These are phyloP conservation scores for Phytophthora ramorum DNA, from an alignment of 352 stramenopile genomes.

Conservation along the genomic window DNA sequence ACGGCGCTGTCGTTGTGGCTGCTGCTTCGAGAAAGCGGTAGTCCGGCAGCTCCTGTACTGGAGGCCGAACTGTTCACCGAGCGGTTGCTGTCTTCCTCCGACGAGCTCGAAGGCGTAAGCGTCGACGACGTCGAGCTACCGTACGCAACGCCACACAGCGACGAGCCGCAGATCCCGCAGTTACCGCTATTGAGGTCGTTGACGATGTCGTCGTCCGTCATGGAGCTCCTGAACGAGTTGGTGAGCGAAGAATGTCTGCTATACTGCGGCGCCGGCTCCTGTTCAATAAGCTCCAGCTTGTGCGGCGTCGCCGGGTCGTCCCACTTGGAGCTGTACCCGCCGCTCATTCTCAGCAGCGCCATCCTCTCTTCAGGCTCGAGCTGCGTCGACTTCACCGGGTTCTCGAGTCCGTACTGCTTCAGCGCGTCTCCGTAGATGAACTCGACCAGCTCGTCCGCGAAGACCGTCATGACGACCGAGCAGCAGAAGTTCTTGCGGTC, in stretches of 20 bases:
- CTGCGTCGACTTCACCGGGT: constrained; percentile 22
- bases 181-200: constrained; percentile 26
- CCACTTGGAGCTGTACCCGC: constrained; percentile 21
- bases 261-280: constrained; percentile 4
- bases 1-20: constrained; percentile 18
- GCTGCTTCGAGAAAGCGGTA: constrained; percentile 20
- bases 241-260: constrained; percentile 26
- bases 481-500: constrained; percentile 72
- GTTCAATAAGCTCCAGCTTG: constrained; percentile 17
- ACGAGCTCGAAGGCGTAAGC: constrained; percentile 18
- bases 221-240: constrained; percentile 23
- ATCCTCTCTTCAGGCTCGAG: constrained; percentile 5
- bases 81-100: constrained; percentile 39
- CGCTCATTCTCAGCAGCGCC: constrained; percentile 8
- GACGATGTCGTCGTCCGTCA: constrained; percentile 39
- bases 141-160: constrained; percentile 54
- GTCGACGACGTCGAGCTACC: constrained; percentile 30
- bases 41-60: constrained; percentile 1
- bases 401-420: constrained; percentile 54
- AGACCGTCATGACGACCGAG: constrained; percentile 37
- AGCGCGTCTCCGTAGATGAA: constrained; percentile 74
- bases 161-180: constrained; percentile 54
- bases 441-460: constrained; percentile 57
- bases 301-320: constrained; percentile 10
- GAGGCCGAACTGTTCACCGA: constrained; percentile 3